phyloP scores from a whole-genome alignment of 345 rosid genomes.

The Dimocarpus longan region DNA sequence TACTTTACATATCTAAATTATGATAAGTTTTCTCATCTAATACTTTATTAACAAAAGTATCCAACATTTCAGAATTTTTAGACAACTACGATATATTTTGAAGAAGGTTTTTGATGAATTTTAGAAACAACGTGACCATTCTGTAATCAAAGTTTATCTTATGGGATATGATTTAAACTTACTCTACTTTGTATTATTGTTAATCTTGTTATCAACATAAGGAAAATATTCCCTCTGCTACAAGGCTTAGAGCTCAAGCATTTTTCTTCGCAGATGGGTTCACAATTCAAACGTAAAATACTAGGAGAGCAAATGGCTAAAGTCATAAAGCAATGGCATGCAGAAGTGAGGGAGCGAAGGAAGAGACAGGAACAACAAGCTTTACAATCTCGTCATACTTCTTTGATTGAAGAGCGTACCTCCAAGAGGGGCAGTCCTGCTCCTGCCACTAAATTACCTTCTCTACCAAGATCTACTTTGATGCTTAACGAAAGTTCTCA shows the following conservation, averaged over 20 bases:
- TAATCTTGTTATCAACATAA: neutral
- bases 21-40: too few species aligned
- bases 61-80: too few species aligned
- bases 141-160: too few species aligned
- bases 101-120: too few species aligned
- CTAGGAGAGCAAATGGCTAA: constrained; percentile 34
- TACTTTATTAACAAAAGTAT: too few species aligned
- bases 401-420: constrained; percentile 10
- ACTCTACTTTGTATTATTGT: neutral
- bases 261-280: constrained; percentile 42
- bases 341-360: constrained; percentile 33
- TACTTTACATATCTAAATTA: too few species aligned
- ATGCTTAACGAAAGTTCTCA: neutral
- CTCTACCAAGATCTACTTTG: neutral
- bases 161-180: too few species aligned
- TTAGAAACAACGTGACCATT: too few species aligned
- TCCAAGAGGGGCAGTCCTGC: neutral
- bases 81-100: too few species aligned
- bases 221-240: too few species aligned
- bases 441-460: neutral
- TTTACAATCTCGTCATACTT: neutral
- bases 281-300: constrained; percentile 35
- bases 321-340: constrained; percentile 40
- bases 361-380: constrained; percentile 25
- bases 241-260: too few species aligned